phyloP scores from a whole-genome alignment of 441 rosid species.

The Flueggea neowawraea region DNA sequence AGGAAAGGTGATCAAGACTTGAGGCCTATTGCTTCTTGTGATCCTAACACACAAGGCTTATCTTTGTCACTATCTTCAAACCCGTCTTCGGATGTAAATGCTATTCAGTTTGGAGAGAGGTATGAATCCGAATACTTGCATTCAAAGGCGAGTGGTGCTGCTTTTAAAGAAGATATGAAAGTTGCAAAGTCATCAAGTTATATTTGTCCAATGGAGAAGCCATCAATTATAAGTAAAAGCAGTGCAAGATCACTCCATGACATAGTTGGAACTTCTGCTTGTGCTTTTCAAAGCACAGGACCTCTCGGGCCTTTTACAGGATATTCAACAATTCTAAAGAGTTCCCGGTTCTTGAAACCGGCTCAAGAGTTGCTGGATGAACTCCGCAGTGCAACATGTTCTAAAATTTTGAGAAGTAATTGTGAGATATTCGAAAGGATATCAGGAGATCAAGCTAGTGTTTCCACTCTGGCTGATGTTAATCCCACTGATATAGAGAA shows the following conservation, averaged over 20 bases:
- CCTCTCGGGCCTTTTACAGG: slow-evolving; percentile 80
- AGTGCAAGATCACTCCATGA: slow-evolving; percentile 30
- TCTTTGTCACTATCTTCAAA: slow-evolving; percentile 49
- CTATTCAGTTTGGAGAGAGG: slow-evolving; percentile 23
- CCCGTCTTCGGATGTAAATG: slow-evolving; percentile 21
- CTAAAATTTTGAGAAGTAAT: slow-evolving; percentile 9
- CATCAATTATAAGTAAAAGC: slow-evolving; percentile 19
- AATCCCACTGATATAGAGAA: slow-evolving; percentile 15
- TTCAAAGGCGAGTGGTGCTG: slow-evolving; percentile 5
- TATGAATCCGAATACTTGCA: slow-evolving; percentile 17
- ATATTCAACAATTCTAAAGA: slow-evolving; percentile 59
- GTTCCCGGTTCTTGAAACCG: slow-evolving; percentile 56
- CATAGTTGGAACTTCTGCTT: slow-evolving; percentile 21
- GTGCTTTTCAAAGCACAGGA: slow-evolving; percentile 26
- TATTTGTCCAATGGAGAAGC: slow-evolving; percentile 16
- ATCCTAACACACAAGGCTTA: slow-evolving; percentile 32
- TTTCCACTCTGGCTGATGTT: slow-evolving; percentile 17
- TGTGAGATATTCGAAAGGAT: slow-evolving; percentile 14
- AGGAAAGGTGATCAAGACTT: background rate
- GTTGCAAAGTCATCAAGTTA: slow-evolving; percentile 5
- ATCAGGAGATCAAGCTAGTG: slow-evolving; percentile 18
- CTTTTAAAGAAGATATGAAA: slow-evolving; percentile 21
- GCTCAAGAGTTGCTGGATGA: slow-evolving; percentile 56
- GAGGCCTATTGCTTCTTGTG: slow-evolving; percentile 9
- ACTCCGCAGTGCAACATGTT: slow-evolving; percentile 22